A percentile compares a stretch with the other conserved stretches of the same genome.
These are phyloP conservation scores for Heliocybe sulcata DNA, from an alignment of 1,284 basidiomycete genomes.

Conservation along the genomic window DNA sequence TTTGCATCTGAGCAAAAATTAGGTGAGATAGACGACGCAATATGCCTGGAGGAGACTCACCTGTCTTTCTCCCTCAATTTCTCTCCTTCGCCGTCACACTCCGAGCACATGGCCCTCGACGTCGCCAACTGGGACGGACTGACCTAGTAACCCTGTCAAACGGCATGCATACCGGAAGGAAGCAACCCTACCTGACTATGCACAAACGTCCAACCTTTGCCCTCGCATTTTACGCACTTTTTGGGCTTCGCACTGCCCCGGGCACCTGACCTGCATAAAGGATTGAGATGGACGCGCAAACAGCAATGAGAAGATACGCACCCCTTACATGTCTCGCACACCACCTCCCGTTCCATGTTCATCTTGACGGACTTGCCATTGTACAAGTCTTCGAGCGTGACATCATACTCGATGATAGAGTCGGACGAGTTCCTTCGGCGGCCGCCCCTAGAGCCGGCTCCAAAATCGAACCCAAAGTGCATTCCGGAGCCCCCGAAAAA, in stretches of 20 bases:
- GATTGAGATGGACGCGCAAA: conserved; percentile 8
- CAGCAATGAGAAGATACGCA: conserved; percentile 25
- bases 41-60: conserved; percentile 29
- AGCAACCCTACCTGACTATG: conserved; percentile 43
- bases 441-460: conserved; percentile 37
- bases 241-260: conserved; percentile 76
- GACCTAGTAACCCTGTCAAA: conserved; percentile 27
- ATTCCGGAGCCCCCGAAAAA: conserved; percentile 56
- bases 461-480: conserved; percentile 49
- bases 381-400: conserved; percentile 90
- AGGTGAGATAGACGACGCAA: conserved; percentile 6
- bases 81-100: conserved; percentile 77
- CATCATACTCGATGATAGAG: conserved; percentile 75
- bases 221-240: conserved; percentile 77
- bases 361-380: conserved; percentile 88
- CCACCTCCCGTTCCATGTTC: conserved; percentile 81
- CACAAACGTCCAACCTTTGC: conserved; percentile 69
- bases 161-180: conserved; percentile 1
- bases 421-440: conserved; percentile 57
- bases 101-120: conserved; percentile 56
- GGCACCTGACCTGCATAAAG: conserved; percentile 61
- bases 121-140: conserved; percentile 42
- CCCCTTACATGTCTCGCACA: conserved; percentile 82
- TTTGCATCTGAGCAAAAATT: conserved; percentile 65
- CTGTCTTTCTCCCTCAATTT: conserved; percentile 86